Conservation (phyloP, 345 rosid species). For the Excoecaria cochinchinensis region DNA sequence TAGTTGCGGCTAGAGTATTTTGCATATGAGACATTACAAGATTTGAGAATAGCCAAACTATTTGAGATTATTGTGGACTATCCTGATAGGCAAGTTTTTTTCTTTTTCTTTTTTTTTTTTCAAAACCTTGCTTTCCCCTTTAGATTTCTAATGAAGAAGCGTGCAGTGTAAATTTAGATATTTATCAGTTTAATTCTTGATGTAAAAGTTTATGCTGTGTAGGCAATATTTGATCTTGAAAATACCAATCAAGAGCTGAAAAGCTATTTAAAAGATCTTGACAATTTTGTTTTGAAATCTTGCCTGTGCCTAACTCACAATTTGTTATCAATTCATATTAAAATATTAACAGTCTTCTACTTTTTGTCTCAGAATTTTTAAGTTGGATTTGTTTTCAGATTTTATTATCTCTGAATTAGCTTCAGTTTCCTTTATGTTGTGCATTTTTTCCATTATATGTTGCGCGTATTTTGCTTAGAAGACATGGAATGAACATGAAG, state of each 20-base stretch:
- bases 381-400: neutral
- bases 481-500: neutral
- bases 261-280: too few relatives aligned
- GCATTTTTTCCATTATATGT: neutral
- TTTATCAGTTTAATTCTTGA: too few relatives aligned
- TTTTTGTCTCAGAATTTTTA: neutral
- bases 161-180: too few relatives aligned
- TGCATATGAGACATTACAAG: slow-evolving; percentile 93
- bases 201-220: too few relatives aligned
- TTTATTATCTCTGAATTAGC: neutral
- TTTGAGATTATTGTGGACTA: slow-evolving; percentile 98
- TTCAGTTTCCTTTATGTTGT: neutral
- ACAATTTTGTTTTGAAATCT: neutral
- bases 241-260: too few relatives aligned
- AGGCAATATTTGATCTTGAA: too few relatives aligned
- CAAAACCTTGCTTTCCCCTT: too few relatives aligned
- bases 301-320: neutral
- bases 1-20: slow-evolving; percentile 83
- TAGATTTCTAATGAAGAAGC: too few relatives aligned
- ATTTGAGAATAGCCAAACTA: slow-evolving; percentile 84
- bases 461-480: neutral
- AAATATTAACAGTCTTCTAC: neutral
- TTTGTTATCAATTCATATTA: neutral
- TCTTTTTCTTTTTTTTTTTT: neutral
- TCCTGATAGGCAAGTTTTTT: slow-evolving; percentile 71